Percentiles rank a stretch among this genome's conserved stretches.
These are phyloP conservation scores for Gynochthodes officinalis DNA, from an alignment of 257 asterid species.

Conservation along the genomic window DNA sequence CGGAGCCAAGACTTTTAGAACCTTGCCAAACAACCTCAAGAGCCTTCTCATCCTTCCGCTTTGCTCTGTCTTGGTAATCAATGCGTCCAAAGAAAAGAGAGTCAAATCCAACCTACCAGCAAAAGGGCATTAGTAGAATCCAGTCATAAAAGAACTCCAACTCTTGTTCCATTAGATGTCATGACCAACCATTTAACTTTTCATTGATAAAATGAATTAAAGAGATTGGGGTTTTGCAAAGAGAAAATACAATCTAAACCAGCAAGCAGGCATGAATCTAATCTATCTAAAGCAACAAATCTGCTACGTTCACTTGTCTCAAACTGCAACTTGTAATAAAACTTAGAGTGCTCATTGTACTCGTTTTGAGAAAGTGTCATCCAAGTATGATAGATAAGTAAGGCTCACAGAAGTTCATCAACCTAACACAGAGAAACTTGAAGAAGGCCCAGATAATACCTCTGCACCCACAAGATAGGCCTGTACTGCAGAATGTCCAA, in stretches of 20 bases:
- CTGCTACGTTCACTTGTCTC: not conserved
- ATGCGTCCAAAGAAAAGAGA: constrained; percentile 91
- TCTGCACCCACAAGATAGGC: constrained; percentile 97
- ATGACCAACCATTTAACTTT: not conserved
- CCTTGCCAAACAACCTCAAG: constrained; percentile 96
- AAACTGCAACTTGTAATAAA: not conserved
- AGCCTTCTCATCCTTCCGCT: constrained; percentile 66
- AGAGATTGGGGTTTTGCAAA: not conserved
- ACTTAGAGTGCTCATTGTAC: not conserved
- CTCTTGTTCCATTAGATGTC: not conserved
- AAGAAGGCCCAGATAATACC: constrained; percentile 33
- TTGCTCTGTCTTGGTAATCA: constrained; percentile 95
- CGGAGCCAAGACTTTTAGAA: constrained; percentile 74
- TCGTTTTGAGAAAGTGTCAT: not conserved
- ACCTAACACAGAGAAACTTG: not conserved
- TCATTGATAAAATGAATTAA: not conserved
- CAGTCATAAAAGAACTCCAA: not conserved
- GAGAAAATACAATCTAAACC: not conserved
- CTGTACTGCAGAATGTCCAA: constrained; percentile 98
- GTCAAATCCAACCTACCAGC: constrained; percentile 86
- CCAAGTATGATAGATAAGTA: not conserved
- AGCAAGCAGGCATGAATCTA: not conserved
- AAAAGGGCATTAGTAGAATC: constrained; percentile 5
- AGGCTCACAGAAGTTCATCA: not conserved
- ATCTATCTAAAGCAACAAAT: not conserved